Evolutionary conservation across 176 grass and related monocot genomes (phyloP).

Genomic region (Oryza australiensis): DNA sequence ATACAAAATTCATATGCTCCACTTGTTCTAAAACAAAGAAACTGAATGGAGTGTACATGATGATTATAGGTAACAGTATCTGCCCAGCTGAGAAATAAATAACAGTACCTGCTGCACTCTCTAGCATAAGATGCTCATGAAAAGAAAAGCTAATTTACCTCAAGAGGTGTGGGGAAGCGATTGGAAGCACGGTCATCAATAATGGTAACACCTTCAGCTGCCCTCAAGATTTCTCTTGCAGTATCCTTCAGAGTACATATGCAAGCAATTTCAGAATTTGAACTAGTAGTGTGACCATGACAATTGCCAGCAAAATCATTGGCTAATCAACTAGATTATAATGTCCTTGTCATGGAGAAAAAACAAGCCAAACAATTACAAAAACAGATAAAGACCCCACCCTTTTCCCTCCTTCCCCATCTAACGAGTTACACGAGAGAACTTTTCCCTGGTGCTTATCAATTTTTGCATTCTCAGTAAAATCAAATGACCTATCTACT

Average conservation of each 20-base stretch:
- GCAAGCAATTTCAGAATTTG: slow-evolving; percentile 39
- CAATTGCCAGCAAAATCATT: background rate
- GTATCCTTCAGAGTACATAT: slow-evolving; percentile 62
- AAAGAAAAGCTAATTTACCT: slow-evolving; percentile 46
- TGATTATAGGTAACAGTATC: background rate
- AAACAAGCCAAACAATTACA: background rate
- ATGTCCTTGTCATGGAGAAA: background rate
- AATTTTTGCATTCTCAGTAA: background rate
- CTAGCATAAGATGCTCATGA: background rate
- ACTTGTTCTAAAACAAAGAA: background rate
- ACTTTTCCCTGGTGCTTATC: background rate
- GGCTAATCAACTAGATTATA: background rate
- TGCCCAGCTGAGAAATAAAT: background rate
- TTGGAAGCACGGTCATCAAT: slow-evolving; percentile 76
- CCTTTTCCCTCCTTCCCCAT: background rate
- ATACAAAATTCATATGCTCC: background rate
- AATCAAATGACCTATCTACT: background rate
- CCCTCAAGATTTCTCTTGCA: slow-evolving; percentile 80
- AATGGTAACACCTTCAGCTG: slow-evolving; percentile 80
- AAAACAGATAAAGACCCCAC: background rate
- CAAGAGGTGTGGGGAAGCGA: slow-evolving; percentile 77
- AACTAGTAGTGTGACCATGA: slow-evolving; percentile 12
- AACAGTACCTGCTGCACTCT: background rate
- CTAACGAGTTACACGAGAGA: background rate
- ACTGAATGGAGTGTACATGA: background rate